Evolutionary conservation across 2,329 filamentous ascomycete species (phyloP).

Genomic region (Podosphaera fusca): DNA sequence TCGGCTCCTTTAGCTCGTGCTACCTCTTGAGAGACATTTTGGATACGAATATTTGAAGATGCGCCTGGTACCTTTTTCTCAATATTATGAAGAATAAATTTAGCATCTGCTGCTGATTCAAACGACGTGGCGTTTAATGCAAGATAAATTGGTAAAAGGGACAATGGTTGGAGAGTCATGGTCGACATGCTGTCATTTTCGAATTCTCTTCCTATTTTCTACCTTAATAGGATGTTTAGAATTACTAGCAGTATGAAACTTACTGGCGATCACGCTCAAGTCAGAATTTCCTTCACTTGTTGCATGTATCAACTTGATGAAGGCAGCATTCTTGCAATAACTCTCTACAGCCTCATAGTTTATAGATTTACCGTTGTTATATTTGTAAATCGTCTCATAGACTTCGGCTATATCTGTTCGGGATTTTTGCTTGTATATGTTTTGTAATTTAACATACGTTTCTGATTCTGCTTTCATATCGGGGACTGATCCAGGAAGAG

Average conservation of each 20-base stretch:
- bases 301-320: slow-evolving; percentile 62
- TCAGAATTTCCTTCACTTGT: slow-evolving; percentile 5
- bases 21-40: slow-evolving; percentile 38
- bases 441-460: slow-evolving; percentile 77
- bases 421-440: slow-evolving; percentile 78
- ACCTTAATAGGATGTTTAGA: slow-evolving; percentile 10
- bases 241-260: slow-evolving; percentile 1
- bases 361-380: slow-evolving; percentile 28
- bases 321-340: slow-evolving; percentile 88
- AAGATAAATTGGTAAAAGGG: slow-evolving; percentile 46
- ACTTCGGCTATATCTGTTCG: slow-evolving; percentile 58
- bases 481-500: slow-evolving; percentile 66
- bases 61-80: slow-evolving; percentile 23
- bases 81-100: slow-evolving; percentile 29
- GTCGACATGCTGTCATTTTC: slow-evolving; percentile 29
- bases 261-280: slow-evolving; percentile 11
- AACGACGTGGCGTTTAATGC: slow-evolving; percentile 33
- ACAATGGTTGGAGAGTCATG: slow-evolving; percentile 19
- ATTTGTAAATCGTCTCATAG: slow-evolving; percentile 33
- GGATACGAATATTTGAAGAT: slow-evolving; percentile 25
- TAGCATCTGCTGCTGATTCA: slow-evolving; percentile 21
- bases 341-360: slow-evolving; percentile 56
- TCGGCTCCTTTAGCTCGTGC: slow-evolving; percentile 62
- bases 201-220: slow-evolving; percentile 26
- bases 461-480: slow-evolving; percentile 94